Evolutionary conservation across 2,329 filamentous ascomycete genomes (phyloP).

Genomic region (Cercospora sp.): DNA sequence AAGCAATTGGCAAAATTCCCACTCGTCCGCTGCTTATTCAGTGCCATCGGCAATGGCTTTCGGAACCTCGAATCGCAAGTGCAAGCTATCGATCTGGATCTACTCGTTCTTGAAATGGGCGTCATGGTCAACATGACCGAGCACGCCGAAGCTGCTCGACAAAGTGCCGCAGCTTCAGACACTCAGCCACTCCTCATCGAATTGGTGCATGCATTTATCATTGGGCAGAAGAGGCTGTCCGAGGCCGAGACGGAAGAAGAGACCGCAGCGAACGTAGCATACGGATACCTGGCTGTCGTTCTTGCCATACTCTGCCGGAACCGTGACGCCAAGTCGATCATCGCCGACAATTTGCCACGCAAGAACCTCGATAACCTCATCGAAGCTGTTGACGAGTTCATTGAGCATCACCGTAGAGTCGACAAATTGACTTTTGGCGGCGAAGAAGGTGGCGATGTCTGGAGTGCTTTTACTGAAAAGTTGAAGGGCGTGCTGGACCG

Average conservation of each 20-base stretch:
- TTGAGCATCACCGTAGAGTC: conserved; percentile 60
- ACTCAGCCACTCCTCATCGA: conserved; percentile 24
- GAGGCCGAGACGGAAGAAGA: conserved; percentile 70
- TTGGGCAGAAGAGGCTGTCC: conserved; percentile 32
- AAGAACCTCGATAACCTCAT: conserved; percentile 54
- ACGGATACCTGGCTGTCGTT: conserved; percentile 82
- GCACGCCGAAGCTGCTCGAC: conserved; percentile 62
- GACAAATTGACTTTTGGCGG: conserved; percentile 53
- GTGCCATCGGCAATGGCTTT: conserved; percentile 33
- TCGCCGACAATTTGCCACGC: conserved; percentile 44
- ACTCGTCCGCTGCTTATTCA: conserved; percentile 49
- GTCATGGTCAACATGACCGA: conserved; percentile 87
- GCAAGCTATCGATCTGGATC: conserved; percentile 59
- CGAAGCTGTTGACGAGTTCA: conserved; percentile 62
- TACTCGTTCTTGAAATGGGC: conserved; percentile 74
- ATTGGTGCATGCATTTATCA: conserved; percentile 33
- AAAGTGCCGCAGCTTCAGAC: conserved; percentile 16
- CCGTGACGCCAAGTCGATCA: conserved; percentile 41
- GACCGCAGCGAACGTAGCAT: conserved; percentile 75
- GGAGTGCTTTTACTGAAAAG: conserved; percentile 54
- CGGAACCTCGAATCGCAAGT: conserved; percentile 19
- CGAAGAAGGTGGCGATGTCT: conserved; percentile 49
- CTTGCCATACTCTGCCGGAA: conserved; percentile 77
- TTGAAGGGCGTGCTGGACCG: conserved; percentile 54
- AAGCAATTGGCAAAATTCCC: conserved; percentile 60